Evolutionary conservation across 495 filamentous ascomycete genomes (phyloP).

Genomic region (Usnea hakonensis): DNA sequence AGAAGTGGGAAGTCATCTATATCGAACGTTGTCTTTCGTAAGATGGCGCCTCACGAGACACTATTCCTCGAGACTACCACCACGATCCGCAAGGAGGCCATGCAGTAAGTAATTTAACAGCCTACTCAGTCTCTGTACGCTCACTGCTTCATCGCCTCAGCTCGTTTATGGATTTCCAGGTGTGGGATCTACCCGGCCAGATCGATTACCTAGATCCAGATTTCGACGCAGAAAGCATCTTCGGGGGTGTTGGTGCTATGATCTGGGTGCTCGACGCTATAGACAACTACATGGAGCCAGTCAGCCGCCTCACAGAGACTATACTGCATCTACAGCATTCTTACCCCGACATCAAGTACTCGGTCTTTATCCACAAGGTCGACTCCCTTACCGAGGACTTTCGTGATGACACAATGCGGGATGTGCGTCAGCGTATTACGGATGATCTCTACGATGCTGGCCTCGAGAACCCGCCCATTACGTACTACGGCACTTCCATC

Average conservation of each 20-base stretch:
- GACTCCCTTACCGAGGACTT: conserved; percentile 93
- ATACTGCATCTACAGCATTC: conserved; percentile 78
- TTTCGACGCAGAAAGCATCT: conserved; percentile 87
- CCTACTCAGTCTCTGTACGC: no score
- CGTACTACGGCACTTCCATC: conserved; percentile 90
- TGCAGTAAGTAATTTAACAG: conserved; percentile 59
- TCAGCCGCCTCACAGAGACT: conserved; percentile 75
- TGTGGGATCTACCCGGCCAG: conserved; percentile 95
- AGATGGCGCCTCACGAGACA: conserved; percentile 90
- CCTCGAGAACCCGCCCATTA: conserved; percentile 83
- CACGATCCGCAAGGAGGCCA: conserved; percentile 81
- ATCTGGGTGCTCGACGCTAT: conserved; percentile 99
- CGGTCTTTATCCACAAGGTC: conserved; percentile 97
- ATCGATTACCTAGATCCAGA: conserved; percentile 77
- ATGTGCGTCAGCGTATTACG: conserved; percentile 92
- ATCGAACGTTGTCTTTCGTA: conserved; percentile 94
- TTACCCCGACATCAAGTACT: conserved; percentile 88
- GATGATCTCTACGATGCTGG: conserved; percentile 90
- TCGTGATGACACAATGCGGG: conserved; percentile 84
- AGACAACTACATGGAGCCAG: conserved; percentile 88
- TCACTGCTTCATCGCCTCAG: conserved; percentile 34
- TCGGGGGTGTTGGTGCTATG: conserved; percentile 83
- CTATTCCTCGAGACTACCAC: conserved; percentile 92
- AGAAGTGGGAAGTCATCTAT: conserved; percentile 98
- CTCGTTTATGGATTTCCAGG: conserved; percentile 98